Conservation (phyloP, 805 yeast genomes). For the Sporopachydermia quercuum region DNA sequence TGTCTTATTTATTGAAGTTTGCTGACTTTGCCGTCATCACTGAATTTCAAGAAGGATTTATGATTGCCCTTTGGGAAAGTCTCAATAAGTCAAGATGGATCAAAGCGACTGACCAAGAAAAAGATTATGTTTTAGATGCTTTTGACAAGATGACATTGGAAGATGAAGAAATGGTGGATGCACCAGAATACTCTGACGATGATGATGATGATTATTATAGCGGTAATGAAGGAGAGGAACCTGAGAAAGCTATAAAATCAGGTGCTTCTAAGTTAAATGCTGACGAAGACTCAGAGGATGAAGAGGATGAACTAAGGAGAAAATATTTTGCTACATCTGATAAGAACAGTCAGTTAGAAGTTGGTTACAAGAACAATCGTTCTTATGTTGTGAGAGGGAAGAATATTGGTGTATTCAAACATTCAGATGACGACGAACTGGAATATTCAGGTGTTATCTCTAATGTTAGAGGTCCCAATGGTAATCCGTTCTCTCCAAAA, state of each 20-base stretch:
- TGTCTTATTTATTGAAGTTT: constrained; percentile 55
- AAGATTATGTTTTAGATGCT: constrained; percentile 42
- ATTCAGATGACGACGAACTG: constrained; percentile 33
- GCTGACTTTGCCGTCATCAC: constrained; percentile 23
- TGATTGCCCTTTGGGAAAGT: constrained; percentile 46
- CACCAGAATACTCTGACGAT: constrained; percentile 13
- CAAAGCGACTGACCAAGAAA: constrained; percentile 26
- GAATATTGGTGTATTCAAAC: constrained; percentile 66
- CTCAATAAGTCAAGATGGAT: constrained; percentile 36
- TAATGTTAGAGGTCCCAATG: constrained; percentile 35
- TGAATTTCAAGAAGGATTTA: constrained; percentile 36
- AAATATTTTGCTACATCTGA: constrained; percentile 17
- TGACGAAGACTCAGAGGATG: constrained; percentile 23
- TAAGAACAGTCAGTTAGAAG: constrained; percentile 50
- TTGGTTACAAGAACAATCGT: constrained; percentile 56
- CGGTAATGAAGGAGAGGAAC: constrained; percentile 24
- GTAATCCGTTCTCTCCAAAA: constrained; percentile 37
- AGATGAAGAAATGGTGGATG: constrained; percentile 18
- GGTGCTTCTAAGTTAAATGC: constrained; percentile 10
- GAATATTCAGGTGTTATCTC: constrained; percentile 57
- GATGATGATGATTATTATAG: constrained; percentile 19
- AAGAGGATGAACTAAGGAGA: constrained; percentile 16
- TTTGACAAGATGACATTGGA: constrained; percentile 28
- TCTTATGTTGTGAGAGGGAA: constrained; percentile 71
- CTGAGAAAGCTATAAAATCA: constrained; percentile 10